Base-by-base conservation (phyloP, 345 rosid genomes). In the Arabidopsis arenosa region DNA sequence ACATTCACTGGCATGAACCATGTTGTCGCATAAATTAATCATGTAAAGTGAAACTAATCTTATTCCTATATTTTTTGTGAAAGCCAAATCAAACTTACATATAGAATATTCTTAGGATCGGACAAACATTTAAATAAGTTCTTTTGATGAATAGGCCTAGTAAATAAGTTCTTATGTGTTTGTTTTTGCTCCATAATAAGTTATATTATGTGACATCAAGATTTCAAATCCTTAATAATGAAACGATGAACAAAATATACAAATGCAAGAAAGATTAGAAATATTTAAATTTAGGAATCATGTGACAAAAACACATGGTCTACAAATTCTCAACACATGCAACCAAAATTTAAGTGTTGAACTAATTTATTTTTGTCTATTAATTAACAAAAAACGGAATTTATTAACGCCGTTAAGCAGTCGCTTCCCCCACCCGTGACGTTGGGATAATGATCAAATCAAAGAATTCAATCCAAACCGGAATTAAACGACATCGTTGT, bases 221-320 rank as follows among this genome's bases (percentile, higher is more conserved):
- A 49, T 49, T 49, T 8, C 28, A 18, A 18, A 49, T 0, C 10
- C 26, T 51, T n/a, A 15, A 44, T 45, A n/a, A 45, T 45, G 51
- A 6, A 44, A 1, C 5, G 6, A 45, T 45, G 9, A 45, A n/a
- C 51, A 23, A 36, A 73, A 63, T 53, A 63, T 63, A 21, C 56
- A 54, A 47, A 40, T 23, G 15, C 40, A 61, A 35, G 23, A 33
- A 23, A 66, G 59, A 45, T 57, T 57, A 65, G 66, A 23, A 21
- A 49, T 6, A 33, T 54, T 13, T 6, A 5, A 65, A 45, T 26
- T 4, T 23, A 32, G 18, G 41, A 11, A 54, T 45, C 28, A 74
- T 57, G 51, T 3, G 59, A 74, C 72, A 74, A 66, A 56, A 66
- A 74, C 65, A 66, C 60, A 75, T 75, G 61, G 61, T 66, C 53